phyloP scores from a whole-genome alignment of 2,329 filamentous ascomycete species.

The Verticillium longisporum region DNA sequence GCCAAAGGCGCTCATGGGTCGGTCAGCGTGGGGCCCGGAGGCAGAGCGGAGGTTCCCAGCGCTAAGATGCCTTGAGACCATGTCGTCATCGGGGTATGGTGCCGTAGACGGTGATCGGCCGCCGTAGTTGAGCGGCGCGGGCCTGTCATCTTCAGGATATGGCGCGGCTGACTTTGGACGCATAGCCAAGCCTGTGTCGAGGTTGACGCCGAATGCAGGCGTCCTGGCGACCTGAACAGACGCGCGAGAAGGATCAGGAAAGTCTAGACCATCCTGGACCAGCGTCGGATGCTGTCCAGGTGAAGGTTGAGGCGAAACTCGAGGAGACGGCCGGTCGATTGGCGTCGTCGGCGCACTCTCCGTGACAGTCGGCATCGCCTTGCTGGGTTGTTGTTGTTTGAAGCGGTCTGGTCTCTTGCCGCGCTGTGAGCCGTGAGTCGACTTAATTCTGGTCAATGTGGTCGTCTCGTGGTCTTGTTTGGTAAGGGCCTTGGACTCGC shows the following conservation, averaged over 20 bases:
- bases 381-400: slow-evolving; percentile 31
- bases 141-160: slow-evolving; percentile 63
- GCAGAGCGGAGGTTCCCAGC: slow-evolving; percentile 42
- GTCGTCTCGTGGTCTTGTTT: slow-evolving; percentile 91
- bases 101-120: slow-evolving; percentile 38
- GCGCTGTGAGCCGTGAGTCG: slow-evolving; percentile 63
- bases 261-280: slow-evolving; percentile 31
- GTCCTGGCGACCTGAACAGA: slow-evolving; percentile 25
- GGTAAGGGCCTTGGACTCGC: slow-evolving; percentile 74
- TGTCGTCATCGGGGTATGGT: slow-evolving; percentile 49
- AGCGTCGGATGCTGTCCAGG: slow-evolving; percentile 30
- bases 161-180: slow-evolving; percentile 55
- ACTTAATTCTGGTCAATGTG: slow-evolving; percentile 82
- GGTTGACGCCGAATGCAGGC: slow-evolving; percentile 42
- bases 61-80: slow-evolving; percentile 26
- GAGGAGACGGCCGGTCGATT: slow-evolving; percentile 20
- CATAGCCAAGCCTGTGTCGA: slow-evolving; percentile 28
- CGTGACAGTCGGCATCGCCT: slow-evolving; percentile 39
- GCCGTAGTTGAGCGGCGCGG: slow-evolving; percentile 37
- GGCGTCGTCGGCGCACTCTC: slow-evolving; percentile 31
- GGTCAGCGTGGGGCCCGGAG: slow-evolving; percentile 39
- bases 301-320: slow-evolving; percentile 33
- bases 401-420: slow-evolving; percentile 56
- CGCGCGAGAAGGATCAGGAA: slow-evolving; percentile 39
- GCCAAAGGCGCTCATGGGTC: slow-evolving; percentile 45